Conservation (phyloP, 1,284 basidiomycete genomes). For the Trichosporon inkin region DNA sequence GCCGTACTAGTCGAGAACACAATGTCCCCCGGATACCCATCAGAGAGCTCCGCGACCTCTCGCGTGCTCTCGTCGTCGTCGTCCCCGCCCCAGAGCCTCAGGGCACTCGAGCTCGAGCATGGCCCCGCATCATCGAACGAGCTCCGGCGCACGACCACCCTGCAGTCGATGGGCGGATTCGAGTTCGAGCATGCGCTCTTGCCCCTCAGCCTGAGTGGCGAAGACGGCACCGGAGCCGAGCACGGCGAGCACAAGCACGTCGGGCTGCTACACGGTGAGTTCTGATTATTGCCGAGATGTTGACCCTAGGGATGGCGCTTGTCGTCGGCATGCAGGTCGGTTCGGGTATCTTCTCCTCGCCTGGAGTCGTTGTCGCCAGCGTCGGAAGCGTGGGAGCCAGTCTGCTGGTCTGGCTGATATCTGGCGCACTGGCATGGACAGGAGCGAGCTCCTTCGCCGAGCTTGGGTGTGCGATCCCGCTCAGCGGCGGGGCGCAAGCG, state of each 20-base stretch:
- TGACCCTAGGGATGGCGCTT: slow-evolving; percentile 67
- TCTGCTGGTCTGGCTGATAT: slow-evolving; percentile 70
- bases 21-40: slow-evolving; percentile 5
- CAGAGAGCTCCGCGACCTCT: slow-evolving; percentile 11
- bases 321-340: slow-evolving; percentile 83
- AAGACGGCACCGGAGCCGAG: slow-evolving; percentile 55
- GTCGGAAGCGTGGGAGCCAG: slow-evolving; percentile 80
- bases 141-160: slow-evolving; percentile 54
- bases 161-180: slow-evolving; percentile 59
- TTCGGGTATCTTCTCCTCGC: slow-evolving; percentile 88
- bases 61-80: slow-evolving; percentile 42
- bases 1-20: neutral
- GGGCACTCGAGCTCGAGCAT: slow-evolving; percentile 64
- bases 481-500: slow-evolving; percentile 81
- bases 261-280: slow-evolving; percentile 68
- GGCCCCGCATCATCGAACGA: slow-evolving; percentile 46
- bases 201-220: slow-evolving; percentile 68
- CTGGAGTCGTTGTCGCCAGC: slow-evolving; percentile 83
- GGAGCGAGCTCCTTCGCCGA: slow-evolving; percentile 88
- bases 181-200: slow-evolving; percentile 72
- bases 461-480: slow-evolving; percentile 57
- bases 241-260: slow-evolving; percentile 64
- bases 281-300: neutral
- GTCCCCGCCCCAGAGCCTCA: slow-evolving; percentile 63
- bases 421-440: slow-evolving; percentile 83